These are phyloP conservation scores for Haplographium delicatum DNA, from an alignment of 495 filamentous ascomycete genomes.

Conservation along the genomic window DNA sequence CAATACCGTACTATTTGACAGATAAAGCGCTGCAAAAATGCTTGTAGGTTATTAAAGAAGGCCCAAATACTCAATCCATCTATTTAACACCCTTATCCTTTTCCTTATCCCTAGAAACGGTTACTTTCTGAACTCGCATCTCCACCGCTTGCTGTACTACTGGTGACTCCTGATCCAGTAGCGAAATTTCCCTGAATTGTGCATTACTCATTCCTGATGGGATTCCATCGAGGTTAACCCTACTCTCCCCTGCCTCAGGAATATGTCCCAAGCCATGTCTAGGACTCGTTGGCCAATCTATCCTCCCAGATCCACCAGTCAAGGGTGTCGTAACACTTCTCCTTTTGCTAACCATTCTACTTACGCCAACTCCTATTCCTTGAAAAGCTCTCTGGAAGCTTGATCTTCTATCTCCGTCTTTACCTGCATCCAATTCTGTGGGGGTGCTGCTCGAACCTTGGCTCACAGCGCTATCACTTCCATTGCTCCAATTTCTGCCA, in stretches of 20 bases:
- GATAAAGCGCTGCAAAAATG: too few relatives aligned
- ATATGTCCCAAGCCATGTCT: constrained; percentile 11
- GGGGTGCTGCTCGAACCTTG: constrained; percentile 7
- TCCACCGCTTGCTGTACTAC: too few relatives aligned
- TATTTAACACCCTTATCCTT: too few relatives aligned
- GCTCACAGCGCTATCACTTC: constrained; percentile 13
- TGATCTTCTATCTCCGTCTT: constrained; percentile 6
- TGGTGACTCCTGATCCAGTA: not conserved
- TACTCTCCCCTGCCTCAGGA: constrained; percentile 18
- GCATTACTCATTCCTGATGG: constrained; percentile 1
- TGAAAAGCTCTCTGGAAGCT: constrained; percentile 6
- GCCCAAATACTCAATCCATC: too few relatives aligned
- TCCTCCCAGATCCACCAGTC: not conserved
- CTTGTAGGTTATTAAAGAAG: too few relatives aligned
- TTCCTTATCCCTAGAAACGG: too few relatives aligned
- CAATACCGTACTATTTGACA: too few relatives aligned
- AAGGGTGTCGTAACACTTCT: not conserved
- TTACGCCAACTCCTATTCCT: not conserved
- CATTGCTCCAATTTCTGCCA: constrained; percentile 19
- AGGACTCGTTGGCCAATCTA: too few relatives aligned
- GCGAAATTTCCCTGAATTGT: constrained; percentile 1
- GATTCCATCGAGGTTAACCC: not conserved
- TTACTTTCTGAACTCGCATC: too few relatives aligned
- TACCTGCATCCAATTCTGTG: constrained; percentile 13
- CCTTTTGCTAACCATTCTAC: not conserved